These are phyloP conservation scores for Xylariomycetidae sp. DNA, from an alignment of 2,329 filamentous ascomycete species.

Conservation along the genomic window DNA sequence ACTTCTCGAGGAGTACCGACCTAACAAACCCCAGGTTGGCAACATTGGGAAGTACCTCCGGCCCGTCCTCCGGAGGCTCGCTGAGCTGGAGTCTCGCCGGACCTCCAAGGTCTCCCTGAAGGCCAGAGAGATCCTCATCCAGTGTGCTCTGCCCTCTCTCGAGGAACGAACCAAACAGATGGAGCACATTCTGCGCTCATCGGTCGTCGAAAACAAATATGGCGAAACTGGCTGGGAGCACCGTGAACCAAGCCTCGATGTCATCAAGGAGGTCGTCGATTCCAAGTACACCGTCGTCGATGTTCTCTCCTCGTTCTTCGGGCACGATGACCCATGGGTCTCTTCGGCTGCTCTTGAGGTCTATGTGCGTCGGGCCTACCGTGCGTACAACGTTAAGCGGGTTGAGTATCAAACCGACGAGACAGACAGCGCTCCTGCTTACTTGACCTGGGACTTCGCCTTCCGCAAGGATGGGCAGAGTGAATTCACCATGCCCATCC, in stretches of 20 bases:
- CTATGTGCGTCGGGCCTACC: conserved; percentile 92
- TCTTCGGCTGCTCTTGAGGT: conserved; percentile 90
- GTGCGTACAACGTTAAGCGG: conserved; percentile 85
- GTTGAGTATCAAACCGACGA: conserved; percentile 86
- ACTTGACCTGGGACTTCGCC: conserved; percentile 91
- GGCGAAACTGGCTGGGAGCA: conserved; percentile 97
- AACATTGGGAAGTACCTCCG: conserved; percentile 87
- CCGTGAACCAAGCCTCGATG: conserved; percentile 79
- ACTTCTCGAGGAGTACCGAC: conserved; percentile 88
- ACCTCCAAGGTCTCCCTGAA: conserved; percentile 96
- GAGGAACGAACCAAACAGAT: conserved; percentile 94
- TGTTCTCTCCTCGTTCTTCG: conserved; percentile 91
- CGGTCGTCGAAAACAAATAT: conserved; percentile 93
- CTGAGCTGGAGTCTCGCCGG: conserved; percentile 77
- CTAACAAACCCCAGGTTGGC: conserved; percentile 85
- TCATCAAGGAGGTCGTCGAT: conserved; percentile 96
- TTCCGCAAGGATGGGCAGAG: conserved; percentile 88
- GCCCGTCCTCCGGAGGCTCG: conserved; percentile 73
- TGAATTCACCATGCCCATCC: conserved; percentile 77
- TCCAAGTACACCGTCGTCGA: conserved; percentile 99
- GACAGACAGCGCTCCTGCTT: conserved; percentile 53
- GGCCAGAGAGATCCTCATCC: conserved; percentile 93
- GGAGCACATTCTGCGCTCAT: conserved; percentile 96
- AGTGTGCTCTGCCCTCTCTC: conserved; percentile 90
- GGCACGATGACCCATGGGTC: conserved; percentile 89